Evolutionary conservation across 345 rosid genomes (phyloP).

Genomic region (Noccaea bulbosa): DNA sequence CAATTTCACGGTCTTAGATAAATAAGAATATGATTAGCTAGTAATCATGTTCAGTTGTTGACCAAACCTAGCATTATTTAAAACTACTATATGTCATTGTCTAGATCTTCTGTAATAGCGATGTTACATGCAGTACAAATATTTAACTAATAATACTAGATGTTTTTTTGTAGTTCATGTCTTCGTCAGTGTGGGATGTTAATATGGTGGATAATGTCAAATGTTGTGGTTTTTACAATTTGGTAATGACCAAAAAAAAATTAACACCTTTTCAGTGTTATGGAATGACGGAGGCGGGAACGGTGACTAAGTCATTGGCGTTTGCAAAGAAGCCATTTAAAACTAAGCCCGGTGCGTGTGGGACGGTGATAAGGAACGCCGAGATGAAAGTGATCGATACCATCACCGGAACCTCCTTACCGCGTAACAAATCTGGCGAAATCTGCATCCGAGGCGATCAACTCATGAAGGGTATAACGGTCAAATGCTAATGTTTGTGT

Average conservation of each 20-base stretch:
- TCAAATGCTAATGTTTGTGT: neutral
- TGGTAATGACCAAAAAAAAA: neutral
- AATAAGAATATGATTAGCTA: too few species aligned
- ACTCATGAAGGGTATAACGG: conserved; percentile 77
- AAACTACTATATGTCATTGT: too few species aligned
- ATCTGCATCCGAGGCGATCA: conserved; percentile 81
- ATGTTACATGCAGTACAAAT: too few species aligned
- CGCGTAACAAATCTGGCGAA: conserved; percentile 72
- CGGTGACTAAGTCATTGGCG: conserved; percentile 76
- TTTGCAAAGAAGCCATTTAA: conserved; percentile 77
- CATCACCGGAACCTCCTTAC: conserved; percentile 60
- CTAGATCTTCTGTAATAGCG: too few species aligned
- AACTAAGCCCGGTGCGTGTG: conserved; percentile 81
- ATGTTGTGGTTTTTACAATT: neutral
- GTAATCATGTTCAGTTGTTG: too few species aligned
- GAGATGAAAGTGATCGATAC: conserved; percentile 91
- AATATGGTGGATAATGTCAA: too few species aligned
- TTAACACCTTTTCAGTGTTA: conserved; percentile 55
- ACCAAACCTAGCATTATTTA: too few species aligned
- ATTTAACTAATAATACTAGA: too few species aligned
- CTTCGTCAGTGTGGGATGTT: too few species aligned
- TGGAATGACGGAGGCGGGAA: conserved; percentile 98
- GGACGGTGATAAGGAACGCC: conserved; percentile 83
- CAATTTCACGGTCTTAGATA: too few species aligned
- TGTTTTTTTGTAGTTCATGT: too few species aligned